Conservation (phyloP, 495 filamentous ascomycete genomes). For the Schizothecium vesticola region DNA sequence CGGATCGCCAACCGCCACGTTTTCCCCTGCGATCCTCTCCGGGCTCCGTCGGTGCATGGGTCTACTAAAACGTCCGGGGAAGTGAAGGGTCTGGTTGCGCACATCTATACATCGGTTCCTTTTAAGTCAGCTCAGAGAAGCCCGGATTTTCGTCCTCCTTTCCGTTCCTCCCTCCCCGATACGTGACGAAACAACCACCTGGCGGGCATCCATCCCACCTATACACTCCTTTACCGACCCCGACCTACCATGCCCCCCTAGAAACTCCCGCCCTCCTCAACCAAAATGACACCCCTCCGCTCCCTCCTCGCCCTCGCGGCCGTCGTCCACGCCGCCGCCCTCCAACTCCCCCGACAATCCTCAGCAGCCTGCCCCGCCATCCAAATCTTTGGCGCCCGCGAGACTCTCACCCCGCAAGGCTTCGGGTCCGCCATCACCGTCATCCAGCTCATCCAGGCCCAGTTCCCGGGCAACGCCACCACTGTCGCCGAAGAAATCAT, state of each 20-base stretch:
- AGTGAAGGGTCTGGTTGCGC: neutral
- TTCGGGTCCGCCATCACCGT: slow-evolving; percentile 50
- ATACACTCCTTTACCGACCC: neutral
- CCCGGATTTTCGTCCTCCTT: neutral
- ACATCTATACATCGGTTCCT: neutral
- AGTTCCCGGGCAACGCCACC: slow-evolving; percentile 43
- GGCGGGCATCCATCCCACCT: neutral
- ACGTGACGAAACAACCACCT: neutral
- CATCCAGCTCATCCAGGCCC: slow-evolving; percentile 43
- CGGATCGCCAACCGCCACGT: neutral
- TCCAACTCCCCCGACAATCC: neutral
- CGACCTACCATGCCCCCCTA: neutral
- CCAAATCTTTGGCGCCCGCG: slow-evolving; percentile 57
- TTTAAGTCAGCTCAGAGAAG: neutral
- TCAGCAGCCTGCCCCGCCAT: slow-evolving; percentile 38
- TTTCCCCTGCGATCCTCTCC: neutral
- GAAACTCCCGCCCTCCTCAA: neutral
- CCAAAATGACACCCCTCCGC: neutral
- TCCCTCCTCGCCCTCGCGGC: slow-evolving; percentile 1
- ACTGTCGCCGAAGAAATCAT: slow-evolving; percentile 44
- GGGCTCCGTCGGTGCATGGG: neutral
- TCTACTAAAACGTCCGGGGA: neutral
- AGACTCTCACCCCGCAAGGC: slow-evolving; percentile 51
- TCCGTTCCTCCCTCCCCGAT: neutral
- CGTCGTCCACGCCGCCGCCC: neutral